Conservation (phyloP, 2,329 filamentous ascomycete genomes). For the Neurospora sp. region DNA sequence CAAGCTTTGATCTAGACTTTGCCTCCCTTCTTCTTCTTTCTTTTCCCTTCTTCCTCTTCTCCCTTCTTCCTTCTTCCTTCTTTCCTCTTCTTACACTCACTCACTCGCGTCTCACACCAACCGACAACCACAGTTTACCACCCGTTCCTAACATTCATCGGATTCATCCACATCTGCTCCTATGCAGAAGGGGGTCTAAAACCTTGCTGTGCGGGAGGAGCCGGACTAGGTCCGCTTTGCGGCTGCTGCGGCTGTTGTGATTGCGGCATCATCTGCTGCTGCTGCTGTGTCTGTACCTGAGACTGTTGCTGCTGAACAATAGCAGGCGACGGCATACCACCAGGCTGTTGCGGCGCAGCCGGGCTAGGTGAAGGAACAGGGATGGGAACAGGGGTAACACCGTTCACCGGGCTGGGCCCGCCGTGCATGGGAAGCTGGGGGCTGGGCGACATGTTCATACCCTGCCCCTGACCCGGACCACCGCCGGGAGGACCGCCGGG, state of each 20-base stretch:
- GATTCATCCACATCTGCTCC: neutral
- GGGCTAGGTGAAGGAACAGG: neutral
- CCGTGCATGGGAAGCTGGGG: slow-evolving; percentile 9
- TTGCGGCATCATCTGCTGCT: neutral
- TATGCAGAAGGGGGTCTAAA: neutral
- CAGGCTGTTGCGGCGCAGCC: neutral
- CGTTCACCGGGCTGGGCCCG: slow-evolving; percentile 13
- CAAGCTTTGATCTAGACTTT: neutral
- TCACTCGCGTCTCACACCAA: neutral
- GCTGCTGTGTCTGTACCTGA: neutral
- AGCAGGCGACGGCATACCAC: neutral
- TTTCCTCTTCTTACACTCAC: neutral
- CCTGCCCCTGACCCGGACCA: neutral
- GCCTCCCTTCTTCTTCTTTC: neutral
- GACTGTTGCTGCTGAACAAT: neutral
- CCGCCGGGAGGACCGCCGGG: neutral
- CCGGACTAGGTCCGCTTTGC: neutral
- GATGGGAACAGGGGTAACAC: neutral
- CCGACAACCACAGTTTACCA: neutral
- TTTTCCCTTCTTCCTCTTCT: neutral
- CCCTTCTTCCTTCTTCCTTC: neutral
- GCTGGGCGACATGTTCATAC: slow-evolving; percentile 7
- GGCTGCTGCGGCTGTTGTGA: neutral
- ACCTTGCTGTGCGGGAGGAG: neutral
- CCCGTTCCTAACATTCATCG: neutral